Percentiles rank a stretch among this genome's conserved stretches.
Evolutionary conservation across 768 basidiomycete species (phyloP).

Genomic region (Lentinus tigrinus): DNA sequence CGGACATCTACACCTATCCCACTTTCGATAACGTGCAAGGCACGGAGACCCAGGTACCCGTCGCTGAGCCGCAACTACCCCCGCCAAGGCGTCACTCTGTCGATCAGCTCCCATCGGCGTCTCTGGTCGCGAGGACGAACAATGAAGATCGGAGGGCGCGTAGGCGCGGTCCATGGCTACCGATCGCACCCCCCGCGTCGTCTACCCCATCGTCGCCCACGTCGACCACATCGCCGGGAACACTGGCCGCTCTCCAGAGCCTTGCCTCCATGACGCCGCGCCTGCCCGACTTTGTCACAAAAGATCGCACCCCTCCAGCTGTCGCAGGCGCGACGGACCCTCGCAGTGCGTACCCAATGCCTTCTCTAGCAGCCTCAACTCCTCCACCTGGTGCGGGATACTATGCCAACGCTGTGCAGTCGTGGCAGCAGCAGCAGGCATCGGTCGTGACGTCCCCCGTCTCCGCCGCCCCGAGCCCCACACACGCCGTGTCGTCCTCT

Average conservation of each 20-base stretch:
- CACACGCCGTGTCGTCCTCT: slow-evolving; percentile 5
- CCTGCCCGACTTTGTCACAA: slow-evolving; percentile 17
- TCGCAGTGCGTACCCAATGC: not conserved
- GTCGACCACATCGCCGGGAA: slow-evolving; percentile 12
- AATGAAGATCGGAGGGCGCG: slow-evolving; percentile 18
- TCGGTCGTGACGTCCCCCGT: not conserved
- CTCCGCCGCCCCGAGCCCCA: slow-evolving; percentile 12
- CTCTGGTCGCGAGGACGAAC: slow-evolving; percentile 14
- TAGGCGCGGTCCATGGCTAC: slow-evolving; percentile 20
- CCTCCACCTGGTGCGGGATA: not conserved
- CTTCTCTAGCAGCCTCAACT: not conserved
- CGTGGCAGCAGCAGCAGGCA: not conserved
- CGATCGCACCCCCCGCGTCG: slow-evolving; percentile 10
- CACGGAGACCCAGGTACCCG: not conserved
- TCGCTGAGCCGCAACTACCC: not conserved
- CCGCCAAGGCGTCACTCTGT: slow-evolving; percentile 3
- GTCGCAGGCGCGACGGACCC: not conserved
- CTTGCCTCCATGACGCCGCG: slow-evolving; percentile 23
- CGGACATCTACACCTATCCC: slow-evolving; percentile 18
- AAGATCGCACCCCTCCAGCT: slow-evolving; percentile 1
- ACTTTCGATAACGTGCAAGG: slow-evolving; percentile 11
- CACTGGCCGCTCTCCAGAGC: slow-evolving; percentile 19
- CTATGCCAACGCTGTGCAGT: not conserved
- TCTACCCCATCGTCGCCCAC: slow-evolving; percentile 14
- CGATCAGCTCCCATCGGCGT: slow-evolving; percentile 9